Percentiles rank a stretch among this genome's conserved stretches.
Evolutionary conservation across 306 rosid species (phyloP).

Genomic region (Potentilla sterilis): DNA sequence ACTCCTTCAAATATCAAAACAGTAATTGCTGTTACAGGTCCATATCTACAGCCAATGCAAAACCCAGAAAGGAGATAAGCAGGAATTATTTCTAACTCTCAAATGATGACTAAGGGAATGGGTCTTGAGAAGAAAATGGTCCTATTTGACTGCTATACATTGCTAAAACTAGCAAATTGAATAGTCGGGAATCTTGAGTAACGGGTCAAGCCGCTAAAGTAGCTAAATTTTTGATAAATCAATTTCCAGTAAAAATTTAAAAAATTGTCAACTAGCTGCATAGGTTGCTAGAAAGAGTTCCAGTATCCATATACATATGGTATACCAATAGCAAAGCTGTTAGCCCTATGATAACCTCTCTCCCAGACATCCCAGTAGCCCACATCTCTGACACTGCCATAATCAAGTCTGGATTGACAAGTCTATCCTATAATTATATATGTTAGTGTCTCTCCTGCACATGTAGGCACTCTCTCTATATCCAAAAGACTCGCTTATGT

Average conservation of each 20-base stretch:
- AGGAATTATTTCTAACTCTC: too few species aligned
- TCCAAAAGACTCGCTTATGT: background rate
- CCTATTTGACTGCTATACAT: too few species aligned
- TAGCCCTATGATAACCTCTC: background rate
- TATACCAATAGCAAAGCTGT: background rate
- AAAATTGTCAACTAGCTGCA: too few species aligned
- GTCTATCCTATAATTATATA: background rate
- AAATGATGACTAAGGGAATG: too few species aligned
- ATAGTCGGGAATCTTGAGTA: too few species aligned
- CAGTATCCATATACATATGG: too few species aligned
- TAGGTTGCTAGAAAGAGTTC: too few species aligned
- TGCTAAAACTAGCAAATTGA: too few species aligned
- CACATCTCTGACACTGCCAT: background rate
- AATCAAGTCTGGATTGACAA: background rate
- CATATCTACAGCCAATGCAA: background rate
- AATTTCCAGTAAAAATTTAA: too few species aligned
- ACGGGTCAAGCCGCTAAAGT: too few species aligned
- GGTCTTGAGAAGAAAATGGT: too few species aligned
- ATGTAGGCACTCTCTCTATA: background rate
- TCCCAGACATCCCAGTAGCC: background rate
- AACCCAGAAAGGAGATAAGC: background rate
- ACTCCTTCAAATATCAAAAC: background rate
- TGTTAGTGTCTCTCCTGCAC: background rate
- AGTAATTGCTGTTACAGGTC: background rate
- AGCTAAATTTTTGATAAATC: too few species aligned